phyloP scores from a whole-genome alignment of 1,139 yeast genomes.

The Sugiyamaella pinicola region DNA sequence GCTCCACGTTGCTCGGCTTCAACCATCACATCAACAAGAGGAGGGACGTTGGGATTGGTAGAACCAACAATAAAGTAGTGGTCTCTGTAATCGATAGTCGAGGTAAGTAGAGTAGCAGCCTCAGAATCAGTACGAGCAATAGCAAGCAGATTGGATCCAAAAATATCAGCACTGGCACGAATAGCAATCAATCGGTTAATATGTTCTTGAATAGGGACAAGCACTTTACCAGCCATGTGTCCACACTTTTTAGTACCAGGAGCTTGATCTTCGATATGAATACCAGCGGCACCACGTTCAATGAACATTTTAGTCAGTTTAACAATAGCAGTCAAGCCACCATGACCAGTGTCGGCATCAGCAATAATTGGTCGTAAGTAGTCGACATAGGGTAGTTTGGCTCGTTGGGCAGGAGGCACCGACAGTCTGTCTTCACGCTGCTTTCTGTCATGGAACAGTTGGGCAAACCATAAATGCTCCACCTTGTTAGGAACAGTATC shows the following conservation, averaged over 20 bases:
- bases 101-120: slow-evolving; percentile 92
- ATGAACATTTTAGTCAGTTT: slow-evolving; percentile 94
- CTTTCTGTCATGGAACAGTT: slow-evolving; percentile 94
- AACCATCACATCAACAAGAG: slow-evolving; percentile 76
- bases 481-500: slow-evolving; percentile 99
- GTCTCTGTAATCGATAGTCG: slow-evolving; percentile 92
- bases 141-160: slow-evolving; percentile 80
- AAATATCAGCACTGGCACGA: slow-evolving; percentile 93
- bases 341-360: slow-evolving; percentile 98
- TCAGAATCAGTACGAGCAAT: slow-evolving; percentile 97
- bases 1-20: slow-evolving; percentile 78
- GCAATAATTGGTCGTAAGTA: slow-evolving; percentile 94
- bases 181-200: slow-evolving; percentile 91
- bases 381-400: slow-evolving; percentile 62
- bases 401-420: slow-evolving; percentile 62
- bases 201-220: slow-evolving; percentile 97
- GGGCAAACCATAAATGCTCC: slow-evolving; percentile 96
- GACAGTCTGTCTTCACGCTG: slow-evolving; percentile 83
- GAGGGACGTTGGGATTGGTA: slow-evolving; percentile 77
- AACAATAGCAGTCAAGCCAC: slow-evolving; percentile 95
- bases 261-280: slow-evolving; percentile 97
- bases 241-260: slow-evolving; percentile 99
- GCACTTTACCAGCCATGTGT: slow-evolving; percentile 97
- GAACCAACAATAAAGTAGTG: slow-evolving; percentile 91
- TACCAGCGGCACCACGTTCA: slow-evolving; percentile 99